These are phyloP conservation scores for Malassezia yamatoensis DNA, from an alignment of 1,284 basidiomycete species.

Conservation along the genomic window DNA sequence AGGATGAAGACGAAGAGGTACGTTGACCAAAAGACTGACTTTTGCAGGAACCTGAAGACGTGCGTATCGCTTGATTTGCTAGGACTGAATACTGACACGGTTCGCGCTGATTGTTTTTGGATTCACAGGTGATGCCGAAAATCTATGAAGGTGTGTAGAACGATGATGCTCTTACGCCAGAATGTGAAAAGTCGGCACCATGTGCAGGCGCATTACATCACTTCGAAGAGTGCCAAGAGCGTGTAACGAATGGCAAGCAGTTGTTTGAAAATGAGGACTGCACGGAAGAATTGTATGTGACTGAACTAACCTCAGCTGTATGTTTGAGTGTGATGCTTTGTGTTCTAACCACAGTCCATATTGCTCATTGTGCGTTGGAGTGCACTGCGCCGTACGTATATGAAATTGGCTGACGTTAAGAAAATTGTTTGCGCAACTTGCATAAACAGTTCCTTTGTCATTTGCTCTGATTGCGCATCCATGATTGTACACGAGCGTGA, in stretches of 20 bases:
- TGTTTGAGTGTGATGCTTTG: not conserved
- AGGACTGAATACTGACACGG: not conserved
- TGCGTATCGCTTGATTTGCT: constrained; percentile 15
- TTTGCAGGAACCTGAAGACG: constrained; percentile 40
- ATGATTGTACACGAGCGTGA: too few relatives aligned
- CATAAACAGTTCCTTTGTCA: not conserved
- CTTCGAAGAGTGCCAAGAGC: constrained; percentile 46
- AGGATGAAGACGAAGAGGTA: constrained; percentile 30
- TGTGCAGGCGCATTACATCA: constrained; percentile 44
- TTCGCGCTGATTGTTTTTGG: not conserved
- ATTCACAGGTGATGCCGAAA: constrained; percentile 24
- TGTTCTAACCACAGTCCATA: constrained; percentile 26
- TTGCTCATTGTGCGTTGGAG: constrained; percentile 41
- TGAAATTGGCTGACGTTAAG: constrained; percentile 6
- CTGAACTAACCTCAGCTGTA: constrained; percentile 12
- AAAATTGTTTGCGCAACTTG: constrained; percentile 38
- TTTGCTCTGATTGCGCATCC: too few relatives aligned
- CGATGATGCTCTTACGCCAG: constrained; percentile 14
- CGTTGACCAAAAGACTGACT: too few relatives aligned
- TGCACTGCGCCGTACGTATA: constrained; percentile 34
- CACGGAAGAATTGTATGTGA: constrained; percentile 47
- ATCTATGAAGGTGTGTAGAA: constrained; percentile 30
- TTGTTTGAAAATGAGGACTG: constrained; percentile 42
- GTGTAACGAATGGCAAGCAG: constrained; percentile 42
- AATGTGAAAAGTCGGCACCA: constrained; percentile 43